Evolutionary conservation across 2,329 filamentous ascomycete species (phyloP), one percentile per base, ranked within the genome.

Genomic region (Madurella mycetomatis): DNA sequence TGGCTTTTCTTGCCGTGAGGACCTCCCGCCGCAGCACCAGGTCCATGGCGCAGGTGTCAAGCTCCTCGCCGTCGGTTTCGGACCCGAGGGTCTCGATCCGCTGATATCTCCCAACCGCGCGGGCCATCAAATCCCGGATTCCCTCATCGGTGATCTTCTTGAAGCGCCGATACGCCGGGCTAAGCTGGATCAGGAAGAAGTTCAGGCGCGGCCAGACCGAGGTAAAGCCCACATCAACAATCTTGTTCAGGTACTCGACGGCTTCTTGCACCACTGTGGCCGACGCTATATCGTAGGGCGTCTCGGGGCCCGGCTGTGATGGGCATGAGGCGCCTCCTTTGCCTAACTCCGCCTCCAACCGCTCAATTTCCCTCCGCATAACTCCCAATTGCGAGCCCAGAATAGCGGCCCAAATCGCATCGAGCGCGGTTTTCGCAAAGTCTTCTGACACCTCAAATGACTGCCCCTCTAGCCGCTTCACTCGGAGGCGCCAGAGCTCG

Each of bases 361-460:
- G 44, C 34, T 58, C 40, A n/a, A 62, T 60, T 19, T 66, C 57
- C 37, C 60, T 54, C 31, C 59, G 57, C 12, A 56, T 65, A 2
- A 68, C 61, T 1, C 67, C 66, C n/a, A 68, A 63, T n/a, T 69
- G 58, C 2, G 66, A 63, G 2, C 70, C 72, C 13, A 73, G 65
- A 0, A 70, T 59, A 9, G 66, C 67, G 0, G 67, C 69, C 69
- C 68, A 74, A 30, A 74, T 71, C 13, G 64, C 67, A 55, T 75
- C 72, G 25, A 76, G 60, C 0, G 69, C 66, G 0, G 64, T 66
- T 31, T 68, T 60, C 53, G 62, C 60, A 30, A 75, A 62, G 52
- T 76, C 73, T 4, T 68, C 55, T 0, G 49, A 40, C 4, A 65
- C 68, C 8, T 56, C 54, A 49, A 76, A 74, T 1, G 72, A 64